phyloP scores from a whole-genome alignment of 441 rosid genomes.

The Caryocar brasiliense region DNA sequence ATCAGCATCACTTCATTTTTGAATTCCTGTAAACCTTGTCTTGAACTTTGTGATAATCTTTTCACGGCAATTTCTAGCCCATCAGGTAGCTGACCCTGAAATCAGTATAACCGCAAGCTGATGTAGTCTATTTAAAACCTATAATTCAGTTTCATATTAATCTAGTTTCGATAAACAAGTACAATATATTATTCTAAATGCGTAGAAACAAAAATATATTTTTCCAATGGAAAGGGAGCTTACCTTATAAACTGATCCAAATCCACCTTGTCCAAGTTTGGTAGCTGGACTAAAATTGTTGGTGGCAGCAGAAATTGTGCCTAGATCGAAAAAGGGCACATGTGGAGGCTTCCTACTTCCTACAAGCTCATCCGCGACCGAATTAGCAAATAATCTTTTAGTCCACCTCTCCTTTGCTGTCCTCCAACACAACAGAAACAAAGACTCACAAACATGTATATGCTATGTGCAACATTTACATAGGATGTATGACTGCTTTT shows the following conservation, averaged over 20 bases:
- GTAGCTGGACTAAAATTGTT: background rate
- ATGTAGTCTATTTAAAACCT: background rate
- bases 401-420: background rate
- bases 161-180: too few relatives aligned
- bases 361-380: background rate
- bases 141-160: too few relatives aligned
- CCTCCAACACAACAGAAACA: too few relatives aligned
- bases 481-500: too few relatives aligned
- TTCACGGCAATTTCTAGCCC: background rate
- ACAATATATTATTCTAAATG: too few relatives aligned
- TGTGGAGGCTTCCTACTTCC: background rate
- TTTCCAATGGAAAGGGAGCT: too few relatives aligned
- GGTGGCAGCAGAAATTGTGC: background rate
- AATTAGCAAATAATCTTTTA: background rate
- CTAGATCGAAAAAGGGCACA: background rate
- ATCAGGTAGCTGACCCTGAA: background rate
- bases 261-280: slow-evolving; percentile 6
- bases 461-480: too few relatives aligned
- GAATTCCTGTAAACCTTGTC: slow-evolving; percentile 1
- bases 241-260: slow-evolving; percentile 8
- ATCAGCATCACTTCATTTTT: slow-evolving; percentile 3
- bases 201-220: too few relatives aligned
- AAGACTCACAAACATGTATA: too few relatives aligned
- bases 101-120: background rate
- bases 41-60: background rate